Evolutionary conservation across 176 grass and related monocot species (phyloP).

Genomic region (Chrysopogon serrulatus): DNA sequence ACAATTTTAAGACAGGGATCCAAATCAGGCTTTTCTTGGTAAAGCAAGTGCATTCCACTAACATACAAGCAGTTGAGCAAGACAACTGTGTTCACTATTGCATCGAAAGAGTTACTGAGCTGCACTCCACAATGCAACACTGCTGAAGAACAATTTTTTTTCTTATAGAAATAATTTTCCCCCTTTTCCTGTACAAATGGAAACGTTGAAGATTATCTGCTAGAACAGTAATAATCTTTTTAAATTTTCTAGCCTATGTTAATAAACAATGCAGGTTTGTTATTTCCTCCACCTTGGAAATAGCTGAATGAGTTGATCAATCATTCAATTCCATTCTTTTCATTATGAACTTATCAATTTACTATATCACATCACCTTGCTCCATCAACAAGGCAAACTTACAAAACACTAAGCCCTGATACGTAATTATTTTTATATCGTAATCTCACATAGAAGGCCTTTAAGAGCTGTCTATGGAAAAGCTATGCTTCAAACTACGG

Average conservation of each 20-base stretch:
- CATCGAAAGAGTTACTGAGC: background rate
- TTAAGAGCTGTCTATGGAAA: background rate
- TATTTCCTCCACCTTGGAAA: background rate
- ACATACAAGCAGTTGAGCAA: background rate
- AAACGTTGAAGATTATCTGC: background rate
- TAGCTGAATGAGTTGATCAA: background rate
- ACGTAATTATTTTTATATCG: background rate
- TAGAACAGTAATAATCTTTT: background rate
- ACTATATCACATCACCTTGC: background rate
- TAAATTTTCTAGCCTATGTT: background rate
- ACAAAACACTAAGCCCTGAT: background rate
- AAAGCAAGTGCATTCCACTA: conserved; percentile 5
- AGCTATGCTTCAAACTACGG: background rate
- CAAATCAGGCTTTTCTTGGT: background rate
- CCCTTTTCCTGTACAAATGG: no score
- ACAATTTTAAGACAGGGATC: background rate
- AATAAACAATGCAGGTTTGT: background rate
- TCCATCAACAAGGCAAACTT: background rate
- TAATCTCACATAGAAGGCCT: background rate
- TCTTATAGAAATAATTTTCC: no score
- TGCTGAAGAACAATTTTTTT: background rate
- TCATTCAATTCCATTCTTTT: background rate
- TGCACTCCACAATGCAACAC: background rate
- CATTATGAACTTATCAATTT: background rate
- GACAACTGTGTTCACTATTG: background rate